Conservation (phyloP, 1,284 basidiomycete species). For the Macrocystidia cucumis region DNA sequence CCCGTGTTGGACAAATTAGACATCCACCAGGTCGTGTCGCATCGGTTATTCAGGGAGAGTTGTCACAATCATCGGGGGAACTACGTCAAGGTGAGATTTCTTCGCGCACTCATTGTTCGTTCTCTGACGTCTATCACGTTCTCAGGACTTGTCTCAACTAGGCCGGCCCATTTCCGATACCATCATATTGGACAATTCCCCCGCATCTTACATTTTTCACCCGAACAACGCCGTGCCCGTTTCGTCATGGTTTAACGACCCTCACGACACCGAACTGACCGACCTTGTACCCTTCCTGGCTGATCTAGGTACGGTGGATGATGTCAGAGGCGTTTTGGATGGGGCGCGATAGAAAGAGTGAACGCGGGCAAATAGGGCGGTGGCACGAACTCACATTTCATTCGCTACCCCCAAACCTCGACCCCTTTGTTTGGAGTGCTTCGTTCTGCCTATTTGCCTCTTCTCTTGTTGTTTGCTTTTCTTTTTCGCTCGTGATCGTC, state of each 20-base stretch:
- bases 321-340: constrained; percentile 90
- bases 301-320: constrained; percentile 80
- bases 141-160: constrained; percentile 91
- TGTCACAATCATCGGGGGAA: constrained; percentile 99
- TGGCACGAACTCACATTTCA: constrained; percentile 7
- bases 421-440: background rate
- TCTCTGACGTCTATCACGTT: constrained; percentile 6
- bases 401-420: constrained; percentile 1
- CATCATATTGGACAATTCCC: constrained; percentile 98
- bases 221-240: constrained; percentile 99
- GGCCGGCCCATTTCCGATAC: constrained; percentile 89
- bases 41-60: constrained; percentile 95
- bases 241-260: constrained; percentile 99
- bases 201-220: constrained; percentile 99
- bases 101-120: constrained; percentile 3
- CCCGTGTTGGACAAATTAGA: constrained; percentile 97
- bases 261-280: constrained; percentile 94
- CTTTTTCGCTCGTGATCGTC: background rate
- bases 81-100: constrained; percentile 82
- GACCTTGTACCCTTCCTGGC: constrained; percentile 92
- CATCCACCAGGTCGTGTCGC: constrained; percentile 86
- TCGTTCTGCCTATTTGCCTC: background rate
- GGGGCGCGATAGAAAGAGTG: constrained; percentile 50
- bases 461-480: background rate
- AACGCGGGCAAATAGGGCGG: constrained; percentile 6